Conservation (phyloP, 2,329 filamentous ascomycete species). For the Alternaria sp. region DNA sequence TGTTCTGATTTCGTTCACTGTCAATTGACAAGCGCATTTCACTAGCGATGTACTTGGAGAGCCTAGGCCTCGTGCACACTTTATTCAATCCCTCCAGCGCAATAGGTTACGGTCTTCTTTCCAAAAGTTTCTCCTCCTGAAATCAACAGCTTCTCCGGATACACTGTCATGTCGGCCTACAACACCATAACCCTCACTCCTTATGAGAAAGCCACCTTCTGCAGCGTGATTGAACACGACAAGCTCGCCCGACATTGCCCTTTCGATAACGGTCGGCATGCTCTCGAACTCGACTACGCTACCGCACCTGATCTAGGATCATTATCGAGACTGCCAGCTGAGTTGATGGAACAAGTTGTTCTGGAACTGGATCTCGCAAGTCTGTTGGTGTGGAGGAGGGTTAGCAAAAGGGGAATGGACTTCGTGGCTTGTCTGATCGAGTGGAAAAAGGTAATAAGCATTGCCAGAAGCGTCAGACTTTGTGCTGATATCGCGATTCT, state of each 20-base stretch:
- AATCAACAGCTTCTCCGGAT: background rate
- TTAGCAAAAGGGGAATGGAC: background rate
- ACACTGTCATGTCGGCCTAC: background rate
- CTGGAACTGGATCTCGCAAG: background rate
- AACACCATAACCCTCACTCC: background rate
- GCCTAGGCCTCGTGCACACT: background rate
- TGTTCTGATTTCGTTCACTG: background rate
- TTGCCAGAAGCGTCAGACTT: background rate
- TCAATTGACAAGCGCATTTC: background rate
- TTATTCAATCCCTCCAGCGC: background rate
- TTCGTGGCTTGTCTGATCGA: background rate
- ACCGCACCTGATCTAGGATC: background rate
- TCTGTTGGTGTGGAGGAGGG: background rate
- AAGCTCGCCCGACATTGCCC: background rate
- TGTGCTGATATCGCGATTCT: background rate
- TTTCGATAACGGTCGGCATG: background rate
- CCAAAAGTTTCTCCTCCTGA: background rate
- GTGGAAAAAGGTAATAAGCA: background rate
- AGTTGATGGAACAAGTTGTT: background rate
- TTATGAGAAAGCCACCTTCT: background rate
- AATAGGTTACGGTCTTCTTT: background rate
- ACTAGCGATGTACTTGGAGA: background rate
- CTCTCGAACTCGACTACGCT: background rate
- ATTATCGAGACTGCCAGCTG: background rate
- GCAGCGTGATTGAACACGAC: background rate